phyloP scores from a whole-genome alignment of 139 green algal species.

The Ulvella scutata region DNA sequence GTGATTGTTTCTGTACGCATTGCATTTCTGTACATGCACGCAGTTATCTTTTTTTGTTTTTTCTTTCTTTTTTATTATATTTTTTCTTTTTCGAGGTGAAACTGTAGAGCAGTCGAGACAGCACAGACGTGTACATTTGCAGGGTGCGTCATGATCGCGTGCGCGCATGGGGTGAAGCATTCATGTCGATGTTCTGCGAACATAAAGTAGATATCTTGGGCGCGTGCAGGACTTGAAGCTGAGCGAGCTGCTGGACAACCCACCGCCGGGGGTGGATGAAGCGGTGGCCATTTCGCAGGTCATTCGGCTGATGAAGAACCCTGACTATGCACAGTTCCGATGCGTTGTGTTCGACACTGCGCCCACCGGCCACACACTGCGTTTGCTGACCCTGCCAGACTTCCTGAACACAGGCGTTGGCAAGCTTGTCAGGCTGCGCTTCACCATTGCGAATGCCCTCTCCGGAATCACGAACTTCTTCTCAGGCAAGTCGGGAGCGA shows the following conservation, averaged over 20 bases:
- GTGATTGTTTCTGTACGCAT: no score
- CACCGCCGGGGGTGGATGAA: slow-evolving; percentile 88
- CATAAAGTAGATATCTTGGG: no score
- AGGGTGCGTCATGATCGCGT: no score
- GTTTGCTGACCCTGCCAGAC: slow-evolving; percentile 88
- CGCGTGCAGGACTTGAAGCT: slow-evolving; percentile 64
- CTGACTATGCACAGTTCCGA: slow-evolving; percentile 73
- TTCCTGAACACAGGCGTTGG: slow-evolving; percentile 83
- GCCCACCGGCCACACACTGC: slow-evolving; percentile 92
- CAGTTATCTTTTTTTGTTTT: no score
- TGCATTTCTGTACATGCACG: no score
- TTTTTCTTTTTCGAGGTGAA: no score
- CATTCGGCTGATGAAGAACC: slow-evolving; percentile 67
- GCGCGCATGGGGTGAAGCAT: no score
- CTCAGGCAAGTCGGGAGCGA: slow-evolving; percentile 24
- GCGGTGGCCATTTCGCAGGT: slow-evolving; percentile 75
- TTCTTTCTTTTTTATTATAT: no score
- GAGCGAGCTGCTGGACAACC: slow-evolving; percentile 89
- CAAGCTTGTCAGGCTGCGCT: slow-evolving; percentile 14
- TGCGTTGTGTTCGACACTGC: slow-evolving; percentile 97
- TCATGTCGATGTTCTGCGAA: no score
- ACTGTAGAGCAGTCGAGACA: no score
- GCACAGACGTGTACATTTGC: no score
- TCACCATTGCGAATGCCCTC: slow-evolving; percentile 13
- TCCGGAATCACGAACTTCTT: slow-evolving; percentile 76